Evolutionary conservation across 2,329 filamentous ascomycete genomes (phyloP).

Genomic region (Ciborinia camelliae): DNA sequence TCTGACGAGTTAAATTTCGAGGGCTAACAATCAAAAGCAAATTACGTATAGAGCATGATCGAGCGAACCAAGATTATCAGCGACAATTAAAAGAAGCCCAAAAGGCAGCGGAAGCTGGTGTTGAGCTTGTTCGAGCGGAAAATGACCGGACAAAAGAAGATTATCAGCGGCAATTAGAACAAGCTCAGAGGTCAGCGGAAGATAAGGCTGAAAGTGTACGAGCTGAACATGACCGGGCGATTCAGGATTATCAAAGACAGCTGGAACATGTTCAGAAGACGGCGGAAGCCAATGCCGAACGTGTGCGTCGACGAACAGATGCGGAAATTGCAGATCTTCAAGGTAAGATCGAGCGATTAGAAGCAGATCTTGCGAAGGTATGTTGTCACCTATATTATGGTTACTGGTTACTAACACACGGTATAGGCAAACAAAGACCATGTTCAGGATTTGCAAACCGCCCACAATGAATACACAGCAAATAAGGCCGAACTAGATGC

Average conservation of each 20-base stretch:
- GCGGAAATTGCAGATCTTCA: conserved; percentile 62
- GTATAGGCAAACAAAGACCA: conserved; percentile 57
- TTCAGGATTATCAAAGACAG: conserved; percentile 42
- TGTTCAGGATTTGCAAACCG: conserved; percentile 55
- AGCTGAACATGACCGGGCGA: conserved; percentile 39
- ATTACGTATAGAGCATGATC: conserved; percentile 37
- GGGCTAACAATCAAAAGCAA: conserved; percentile 33
- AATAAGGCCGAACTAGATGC: conserved; percentile 38
- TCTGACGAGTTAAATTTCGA: neutral
- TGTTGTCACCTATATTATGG: conserved; percentile 10
- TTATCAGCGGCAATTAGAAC: conserved; percentile 45
- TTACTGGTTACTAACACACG: conserved; percentile 29
- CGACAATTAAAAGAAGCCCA: conserved; percentile 47
- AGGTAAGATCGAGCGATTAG: conserved; percentile 57
- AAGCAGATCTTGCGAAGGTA: conserved; percentile 61
- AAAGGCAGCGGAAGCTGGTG: conserved; percentile 48
- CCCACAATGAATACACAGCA: conserved; percentile 49
- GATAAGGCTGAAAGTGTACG: conserved; percentile 47
- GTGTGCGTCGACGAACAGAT: conserved; percentile 49
- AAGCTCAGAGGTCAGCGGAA: conserved; percentile 47
- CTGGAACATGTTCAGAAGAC: conserved; percentile 48
- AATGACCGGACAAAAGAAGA: conserved; percentile 33
- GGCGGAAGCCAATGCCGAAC: conserved; percentile 49
- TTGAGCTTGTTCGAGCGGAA: conserved; percentile 45
- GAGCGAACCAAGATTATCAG: conserved; percentile 35